Percentiles rank a stretch among this genome's conserved stretches.
phyloP scores from a whole-genome alignment of 2,329 filamentous ascomycete genomes.

The Cordyceps javanica region DNA sequence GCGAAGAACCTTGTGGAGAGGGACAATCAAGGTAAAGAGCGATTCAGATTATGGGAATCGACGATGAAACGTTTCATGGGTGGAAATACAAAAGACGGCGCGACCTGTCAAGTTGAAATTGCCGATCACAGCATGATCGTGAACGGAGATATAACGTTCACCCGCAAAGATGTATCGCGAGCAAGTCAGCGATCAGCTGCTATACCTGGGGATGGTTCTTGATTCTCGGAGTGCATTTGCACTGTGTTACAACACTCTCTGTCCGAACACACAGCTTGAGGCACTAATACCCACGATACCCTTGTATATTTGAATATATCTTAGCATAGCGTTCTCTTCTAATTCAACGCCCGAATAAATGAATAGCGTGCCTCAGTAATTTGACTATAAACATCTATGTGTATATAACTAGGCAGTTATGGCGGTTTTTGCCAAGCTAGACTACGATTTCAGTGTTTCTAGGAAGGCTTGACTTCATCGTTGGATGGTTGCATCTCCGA shows the following conservation, averaged over 20 bases:
- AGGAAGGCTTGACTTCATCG: too few species aligned
- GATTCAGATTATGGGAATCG: conserved; percentile 55
- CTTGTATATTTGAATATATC: neutral
- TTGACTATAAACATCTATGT: neutral
- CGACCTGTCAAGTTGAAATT: conserved; percentile 41
- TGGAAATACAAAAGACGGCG: conserved; percentile 24
- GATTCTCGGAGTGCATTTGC: neutral
- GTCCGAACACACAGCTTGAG: neutral
- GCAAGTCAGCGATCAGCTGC: conserved; percentile 34
- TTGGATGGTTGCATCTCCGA: too few species aligned
- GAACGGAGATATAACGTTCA: conserved; percentile 47
- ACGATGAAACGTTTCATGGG: conserved; percentile 52
- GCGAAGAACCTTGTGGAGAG: conserved; percentile 50
- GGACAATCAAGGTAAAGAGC: conserved; percentile 45
- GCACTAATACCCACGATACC: neutral
- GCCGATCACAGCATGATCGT: conserved; percentile 61
- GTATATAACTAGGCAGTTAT: too few species aligned
- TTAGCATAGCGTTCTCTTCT: neutral
- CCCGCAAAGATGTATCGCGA: conserved; percentile 47
- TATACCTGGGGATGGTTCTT: neutral
- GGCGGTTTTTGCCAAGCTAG: too few species aligned
- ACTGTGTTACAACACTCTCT: neutral
- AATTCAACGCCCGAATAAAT: neutral
- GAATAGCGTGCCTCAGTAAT: too few species aligned
- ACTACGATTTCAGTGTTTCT: too few species aligned